A percentile compares a stretch with the other conserved stretches of the same genome.
Conservation (phyloP, 352 stramenopile species). For the Phytophthora ramorum region DNA sequence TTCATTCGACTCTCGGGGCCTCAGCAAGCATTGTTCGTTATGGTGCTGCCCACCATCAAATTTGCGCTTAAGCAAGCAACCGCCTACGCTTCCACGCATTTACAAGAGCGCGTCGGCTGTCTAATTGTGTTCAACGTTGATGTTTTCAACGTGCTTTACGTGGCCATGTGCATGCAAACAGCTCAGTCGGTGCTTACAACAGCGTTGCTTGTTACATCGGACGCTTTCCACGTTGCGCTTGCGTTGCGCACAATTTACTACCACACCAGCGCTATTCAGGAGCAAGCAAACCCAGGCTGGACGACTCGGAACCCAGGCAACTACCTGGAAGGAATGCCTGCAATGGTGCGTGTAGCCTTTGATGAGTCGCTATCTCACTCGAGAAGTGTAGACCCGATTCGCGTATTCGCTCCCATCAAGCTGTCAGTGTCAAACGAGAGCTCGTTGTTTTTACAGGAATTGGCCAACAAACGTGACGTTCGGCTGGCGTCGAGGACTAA, state of each 20-base stretch:
- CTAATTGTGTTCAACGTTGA: constrained; percentile 36
- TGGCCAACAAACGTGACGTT: neutral
- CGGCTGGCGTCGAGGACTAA: neutral
- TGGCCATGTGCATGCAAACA: constrained; percentile 34
- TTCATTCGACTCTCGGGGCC: constrained; percentile 2
- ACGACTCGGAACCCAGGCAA: neutral
- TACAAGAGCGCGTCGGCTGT: constrained; percentile 22
- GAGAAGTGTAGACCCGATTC: constrained; percentile 1
- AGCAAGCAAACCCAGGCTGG: neutral
- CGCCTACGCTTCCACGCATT: constrained; percentile 7
- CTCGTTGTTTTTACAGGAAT: neutral
- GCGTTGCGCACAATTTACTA: constrained; percentile 2
- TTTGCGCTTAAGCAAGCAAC: constrained; percentile 28
- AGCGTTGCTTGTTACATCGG: constrained; percentile 2
- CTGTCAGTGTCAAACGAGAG: neutral
- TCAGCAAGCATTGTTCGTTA: constrained; percentile 12
- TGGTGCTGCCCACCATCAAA: constrained; percentile 19
- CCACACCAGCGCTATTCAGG: constrained; percentile 2
- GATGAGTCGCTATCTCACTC: neutral
- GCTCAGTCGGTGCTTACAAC: constrained; percentile 5
- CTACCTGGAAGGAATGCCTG: constrained; percentile 5
- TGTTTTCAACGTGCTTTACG: constrained; percentile 38
- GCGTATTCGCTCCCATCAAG: neutral
- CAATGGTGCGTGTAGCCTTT: neutral
- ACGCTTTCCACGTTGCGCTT: constrained; percentile 9